Conservation (phyloP, 2,329 filamentous ascomycete species). For the Akanthomyces uredinophilus region DNA sequence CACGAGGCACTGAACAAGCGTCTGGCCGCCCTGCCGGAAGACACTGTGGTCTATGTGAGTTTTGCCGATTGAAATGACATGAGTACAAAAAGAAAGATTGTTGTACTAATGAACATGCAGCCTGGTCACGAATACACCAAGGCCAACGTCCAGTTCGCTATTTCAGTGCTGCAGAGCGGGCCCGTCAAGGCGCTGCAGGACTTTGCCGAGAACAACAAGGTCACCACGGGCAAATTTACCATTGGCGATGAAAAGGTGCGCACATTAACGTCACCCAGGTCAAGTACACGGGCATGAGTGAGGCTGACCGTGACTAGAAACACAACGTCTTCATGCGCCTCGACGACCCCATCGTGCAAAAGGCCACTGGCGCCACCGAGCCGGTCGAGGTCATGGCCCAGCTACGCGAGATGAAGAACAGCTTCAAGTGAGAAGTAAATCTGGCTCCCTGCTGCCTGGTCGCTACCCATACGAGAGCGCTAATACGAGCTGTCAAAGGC, state of each 20-base stretch:
- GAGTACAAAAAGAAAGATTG: too few species aligned
- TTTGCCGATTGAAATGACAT: not conserved
- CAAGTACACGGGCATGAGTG: too few species aligned
- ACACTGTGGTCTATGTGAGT: slow-evolving; percentile 84
- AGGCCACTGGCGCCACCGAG: slow-evolving; percentile 73
- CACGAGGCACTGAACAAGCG: slow-evolving; percentile 85
- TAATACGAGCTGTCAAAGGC: slow-evolving; percentile 19
- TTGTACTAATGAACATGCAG: slow-evolving; percentile 34
- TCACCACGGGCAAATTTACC: slow-evolving; percentile 94
- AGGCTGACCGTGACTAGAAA: slow-evolving; percentile 45
- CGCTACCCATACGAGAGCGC: not conserved
- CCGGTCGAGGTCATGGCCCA: slow-evolving; percentile 80
- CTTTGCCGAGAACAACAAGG: slow-evolving; percentile 72
- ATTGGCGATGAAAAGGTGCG: slow-evolving; percentile 92
- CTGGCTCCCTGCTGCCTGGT: not conserved
- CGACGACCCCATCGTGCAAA: slow-evolving; percentile 77
- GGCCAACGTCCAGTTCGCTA: slow-evolving; percentile 82
- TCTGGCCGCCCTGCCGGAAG: slow-evolving; percentile 73
- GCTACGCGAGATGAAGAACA: slow-evolving; percentile 88
- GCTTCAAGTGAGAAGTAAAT: slow-evolving; percentile 51
- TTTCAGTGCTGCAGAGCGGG: slow-evolving; percentile 69
- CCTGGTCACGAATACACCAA: slow-evolving; percentile 99
- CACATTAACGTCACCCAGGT: not conserved
- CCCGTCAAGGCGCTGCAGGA: slow-evolving; percentile 70
- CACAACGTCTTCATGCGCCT: slow-evolving; percentile 98